phyloP scores from a whole-genome alignment of 1,139 yeast species.

The Saccharomyces hybrid region DNA sequence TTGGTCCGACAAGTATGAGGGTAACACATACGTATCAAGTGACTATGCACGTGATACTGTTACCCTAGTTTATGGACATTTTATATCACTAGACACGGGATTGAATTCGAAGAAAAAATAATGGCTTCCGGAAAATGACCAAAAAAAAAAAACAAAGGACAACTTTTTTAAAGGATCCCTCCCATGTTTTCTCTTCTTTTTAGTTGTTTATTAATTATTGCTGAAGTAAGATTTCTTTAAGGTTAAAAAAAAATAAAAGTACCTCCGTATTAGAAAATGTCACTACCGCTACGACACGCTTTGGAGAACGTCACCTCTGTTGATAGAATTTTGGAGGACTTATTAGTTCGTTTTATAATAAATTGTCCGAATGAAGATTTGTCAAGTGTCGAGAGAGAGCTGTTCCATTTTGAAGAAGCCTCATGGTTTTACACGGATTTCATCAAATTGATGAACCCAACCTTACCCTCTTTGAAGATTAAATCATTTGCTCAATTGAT shows the following conservation, averaged over 20 bases:
- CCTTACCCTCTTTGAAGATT: slow-evolving; percentile 72
- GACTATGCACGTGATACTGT: not conserved
- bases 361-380: slow-evolving; percentile 90
- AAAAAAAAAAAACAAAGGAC: not conserved
- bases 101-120: not conserved
- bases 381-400: slow-evolving; percentile 70
- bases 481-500: slow-evolving; percentile 68
- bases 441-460: slow-evolving; percentile 63
- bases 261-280: slow-evolving; percentile 18
- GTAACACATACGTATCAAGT: not conserved
- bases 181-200: not conserved
- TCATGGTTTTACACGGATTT: slow-evolving; percentile 96
- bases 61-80: not conserved
- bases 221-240: not conserved
- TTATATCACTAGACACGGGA: not conserved
- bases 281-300: slow-evolving; percentile 32
- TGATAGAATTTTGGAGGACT: slow-evolving; percentile 76
- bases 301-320: slow-evolving; percentile 39
- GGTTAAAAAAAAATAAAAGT: not conserved
- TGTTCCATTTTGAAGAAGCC: slow-evolving; percentile 95
- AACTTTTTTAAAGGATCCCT: not conserved
- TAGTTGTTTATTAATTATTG: not conserved
- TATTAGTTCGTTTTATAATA: slow-evolving; percentile 79
- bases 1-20: not conserved
- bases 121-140: not conserved